Conservation (phyloP, 2,329 filamentous ascomycete species). For the Epicoccum nigrum region DNA sequence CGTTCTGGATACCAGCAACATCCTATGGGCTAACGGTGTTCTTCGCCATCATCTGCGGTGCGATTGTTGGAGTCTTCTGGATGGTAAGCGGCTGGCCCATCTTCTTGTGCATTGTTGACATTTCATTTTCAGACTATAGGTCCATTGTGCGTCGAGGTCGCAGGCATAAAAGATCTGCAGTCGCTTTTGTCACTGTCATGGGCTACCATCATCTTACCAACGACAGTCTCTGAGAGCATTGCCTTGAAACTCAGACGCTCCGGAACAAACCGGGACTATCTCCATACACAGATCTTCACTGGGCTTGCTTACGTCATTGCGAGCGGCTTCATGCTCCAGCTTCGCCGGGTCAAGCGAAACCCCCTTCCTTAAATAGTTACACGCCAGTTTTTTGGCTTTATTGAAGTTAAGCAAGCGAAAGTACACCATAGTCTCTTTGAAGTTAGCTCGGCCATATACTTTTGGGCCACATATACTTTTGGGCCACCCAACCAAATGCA, state of each 20-base stretch:
- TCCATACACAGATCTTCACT: slow-evolving; percentile 50
- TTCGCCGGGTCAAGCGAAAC: background rate
- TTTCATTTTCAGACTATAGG: slow-evolving; percentile 42
- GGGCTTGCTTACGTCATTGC: slow-evolving; percentile 38
- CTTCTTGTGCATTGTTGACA: background rate
- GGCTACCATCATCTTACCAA: slow-evolving; percentile 46
- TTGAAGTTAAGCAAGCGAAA: too few relatives aligned
- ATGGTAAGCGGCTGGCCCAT: slow-evolving; percentile 37
- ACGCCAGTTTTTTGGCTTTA: too few relatives aligned
- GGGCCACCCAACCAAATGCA: too few relatives aligned
- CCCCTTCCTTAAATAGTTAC: too few relatives aligned
- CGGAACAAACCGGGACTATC: slow-evolving; percentile 33
- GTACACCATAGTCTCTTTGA: too few relatives aligned
- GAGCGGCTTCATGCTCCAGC: background rate
- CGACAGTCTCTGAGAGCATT: slow-evolving; percentile 46
- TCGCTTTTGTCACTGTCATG: slow-evolving; percentile 50
- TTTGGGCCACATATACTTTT: too few relatives aligned
- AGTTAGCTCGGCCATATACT: too few relatives aligned
- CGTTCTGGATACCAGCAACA: slow-evolving; percentile 55
- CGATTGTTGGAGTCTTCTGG: slow-evolving; percentile 58
- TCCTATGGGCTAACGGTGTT: slow-evolving; percentile 52
- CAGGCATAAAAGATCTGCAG: slow-evolving; percentile 49
- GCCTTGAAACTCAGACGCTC: slow-evolving; percentile 49
- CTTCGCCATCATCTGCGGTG: slow-evolving; percentile 53
- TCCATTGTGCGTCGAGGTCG: slow-evolving; percentile 51